Evolutionary conservation across 2,329 filamentous ascomycete genomes (phyloP).

Genomic region (Ceratocystis alfenasii): DNA sequence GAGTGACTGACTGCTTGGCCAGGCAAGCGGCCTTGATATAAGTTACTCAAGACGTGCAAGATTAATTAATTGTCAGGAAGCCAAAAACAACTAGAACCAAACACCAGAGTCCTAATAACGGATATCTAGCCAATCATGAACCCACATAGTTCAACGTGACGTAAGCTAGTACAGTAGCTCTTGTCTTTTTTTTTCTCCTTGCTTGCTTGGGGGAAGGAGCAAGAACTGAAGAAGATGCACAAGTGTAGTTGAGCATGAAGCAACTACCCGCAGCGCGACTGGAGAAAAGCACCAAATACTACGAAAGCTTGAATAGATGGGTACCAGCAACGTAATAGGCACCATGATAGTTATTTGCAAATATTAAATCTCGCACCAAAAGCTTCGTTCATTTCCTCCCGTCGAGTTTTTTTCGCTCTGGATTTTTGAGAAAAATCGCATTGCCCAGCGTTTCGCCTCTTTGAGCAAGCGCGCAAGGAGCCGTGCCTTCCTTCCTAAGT

Average conservation of each 20-base stretch:
- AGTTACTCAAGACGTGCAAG: too few species aligned
- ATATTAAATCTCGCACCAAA: too few species aligned
- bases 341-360: too few species aligned
- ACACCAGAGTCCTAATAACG: neutral
- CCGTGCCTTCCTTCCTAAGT: constrained; percentile 12
- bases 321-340: too few species aligned
- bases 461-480: constrained; percentile 12
- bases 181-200: neutral
- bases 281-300: neutral
- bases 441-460: constrained; percentile 5
- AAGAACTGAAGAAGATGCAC: neutral
- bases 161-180: neutral
- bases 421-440: constrained; percentile 5
- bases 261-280: neutral
- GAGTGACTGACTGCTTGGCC: too few species aligned
- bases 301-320: too few species aligned
- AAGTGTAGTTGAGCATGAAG: neutral
- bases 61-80: neutral
- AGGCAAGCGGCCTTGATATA: too few species aligned
- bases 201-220: neutral
- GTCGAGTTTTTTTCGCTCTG: neutral
- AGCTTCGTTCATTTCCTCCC: too few species aligned
- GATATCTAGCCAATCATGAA: constrained; percentile 3
- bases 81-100: neutral
- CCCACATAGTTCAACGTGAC: constrained; percentile 8